phyloP scores from a whole-genome alignment of 2,329 filamentous ascomycete species.

The Exserohilum rostratum region DNA sequence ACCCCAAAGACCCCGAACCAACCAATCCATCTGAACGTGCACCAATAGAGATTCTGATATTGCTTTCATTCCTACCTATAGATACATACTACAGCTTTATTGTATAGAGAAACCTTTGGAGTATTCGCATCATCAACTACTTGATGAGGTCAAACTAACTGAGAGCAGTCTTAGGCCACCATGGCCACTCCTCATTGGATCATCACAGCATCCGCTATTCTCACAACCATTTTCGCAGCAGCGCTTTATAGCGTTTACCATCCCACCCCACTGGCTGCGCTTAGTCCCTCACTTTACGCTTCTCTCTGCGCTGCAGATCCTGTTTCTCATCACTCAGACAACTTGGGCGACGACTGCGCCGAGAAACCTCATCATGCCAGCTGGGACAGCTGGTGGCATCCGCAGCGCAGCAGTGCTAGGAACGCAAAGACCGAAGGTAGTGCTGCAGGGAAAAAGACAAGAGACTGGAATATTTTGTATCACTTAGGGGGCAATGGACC shows the following conservation, averaged over 20 bases:
- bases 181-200: slow-evolving; percentile 5
- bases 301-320: not conserved
- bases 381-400: slow-evolving; percentile 46
- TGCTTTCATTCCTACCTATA: no score
- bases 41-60: no score
- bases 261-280: not conserved
- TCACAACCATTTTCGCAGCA: slow-evolving; percentile 9
- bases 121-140: no score
- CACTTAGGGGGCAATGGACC: slow-evolving; percentile 63
- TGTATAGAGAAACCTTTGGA: no score
- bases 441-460: slow-evolving; percentile 35
- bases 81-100: no score
- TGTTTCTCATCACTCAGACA: slow-evolving; percentile 18
- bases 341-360: slow-evolving; percentile 33
- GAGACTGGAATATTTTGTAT: slow-evolving; percentile 58
- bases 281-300: slow-evolving; percentile 7
- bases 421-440: slow-evolving; percentile 19
- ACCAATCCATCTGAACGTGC: no score
- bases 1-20: no score
- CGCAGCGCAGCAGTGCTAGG: slow-evolving; percentile 24
- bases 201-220: not conserved
- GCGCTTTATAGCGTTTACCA: not conserved
- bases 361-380: slow-evolving; percentile 42
- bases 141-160: no score
- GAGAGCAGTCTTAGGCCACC: not conserved